Evolutionary conservation across 441 rosid genomes (phyloP), one percentile per base, ranked within the genome.

Genomic region (Populus hybrid): DNA sequence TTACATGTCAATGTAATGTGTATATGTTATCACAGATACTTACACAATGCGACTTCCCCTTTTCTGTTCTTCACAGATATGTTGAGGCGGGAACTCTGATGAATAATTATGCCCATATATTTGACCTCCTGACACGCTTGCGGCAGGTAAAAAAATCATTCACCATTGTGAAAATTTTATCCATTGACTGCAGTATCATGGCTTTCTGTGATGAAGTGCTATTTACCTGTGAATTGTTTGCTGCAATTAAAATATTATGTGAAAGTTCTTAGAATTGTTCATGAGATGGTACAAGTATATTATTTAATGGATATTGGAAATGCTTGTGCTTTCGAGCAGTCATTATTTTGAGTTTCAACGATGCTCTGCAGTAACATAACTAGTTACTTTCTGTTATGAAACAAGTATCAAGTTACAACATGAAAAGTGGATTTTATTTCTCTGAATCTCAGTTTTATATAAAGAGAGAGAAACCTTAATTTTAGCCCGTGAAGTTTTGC

Each of bases 91-190:
- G 99, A 76, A 96, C 97, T 42, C 77, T 96, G 75, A 87, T 91
- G 98, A 91, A 91, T 85, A 96, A 96, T 80, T 94, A 90, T 81
- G 98, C 97, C 53, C 96, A 92, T 84, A 94, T 96, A 81, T 94
- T 96, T 86, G 98, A 90, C 79, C 98, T 94, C 77, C 96, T 96
- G 35, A 94, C 96, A 10, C 98, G 98, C 72, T 80, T 96, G 90
- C 94, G 99, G 75, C 98, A 91, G 97, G 99, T 92, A 71, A 75
- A 79, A 71, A 50, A 57, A 69, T 42, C 70, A 28, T 70, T 75
- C 6, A 46, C 8, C 3, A 32, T 61, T 24, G 57, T 42, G 26
- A 50, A 16, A 26, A 18, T 23, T 40, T 67, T 32, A 63, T 61
- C 3, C 36, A 69, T 69, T 19, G 35, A 71, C 18, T 46, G 18